Conservation (phyloP, 768 basidiomycete genomes). For the Artomyces pyxidatus region DNA sequence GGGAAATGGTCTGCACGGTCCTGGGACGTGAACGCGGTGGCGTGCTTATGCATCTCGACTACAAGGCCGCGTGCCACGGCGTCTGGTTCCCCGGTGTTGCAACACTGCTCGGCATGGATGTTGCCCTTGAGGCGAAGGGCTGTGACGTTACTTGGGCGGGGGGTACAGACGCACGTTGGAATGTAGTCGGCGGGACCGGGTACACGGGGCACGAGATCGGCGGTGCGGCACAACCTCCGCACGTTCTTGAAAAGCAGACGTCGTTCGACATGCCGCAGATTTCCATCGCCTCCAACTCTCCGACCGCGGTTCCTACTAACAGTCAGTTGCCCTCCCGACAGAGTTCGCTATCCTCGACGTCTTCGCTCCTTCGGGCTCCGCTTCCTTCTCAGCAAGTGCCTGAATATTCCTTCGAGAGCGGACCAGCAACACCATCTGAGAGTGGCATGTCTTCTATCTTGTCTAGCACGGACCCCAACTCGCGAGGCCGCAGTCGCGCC, state of each 20-base stretch:
- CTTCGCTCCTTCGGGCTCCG: conserved; percentile 69
- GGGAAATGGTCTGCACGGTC: conserved; percentile 56
- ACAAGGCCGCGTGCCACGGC: conserved; percentile 65
- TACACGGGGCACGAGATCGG: conserved; percentile 68
- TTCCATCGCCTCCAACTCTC: conserved; percentile 3
- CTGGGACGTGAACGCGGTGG: conserved; percentile 45
- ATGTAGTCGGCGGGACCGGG: conserved; percentile 51
- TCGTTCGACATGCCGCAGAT: conserved; percentile 33
- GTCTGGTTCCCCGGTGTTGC: conserved; percentile 82
- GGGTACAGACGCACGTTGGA: conserved; percentile 46
- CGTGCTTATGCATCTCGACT: conserved; percentile 56
- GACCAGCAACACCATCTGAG: conserved; percentile 40
- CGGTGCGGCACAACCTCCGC: conserved; percentile 22
- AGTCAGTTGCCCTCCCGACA: conserved; percentile 29
- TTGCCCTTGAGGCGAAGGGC: conserved; percentile 58
- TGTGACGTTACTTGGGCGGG: conserved; percentile 63
- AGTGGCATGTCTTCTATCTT: conserved; percentile 31
- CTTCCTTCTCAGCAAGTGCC: conserved; percentile 54
- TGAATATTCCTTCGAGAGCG: conserved; percentile 74
- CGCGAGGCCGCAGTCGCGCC: conserved; percentile 30
- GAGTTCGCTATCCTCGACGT: conserved; percentile 29
- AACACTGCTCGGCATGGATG: conserved; percentile 71
- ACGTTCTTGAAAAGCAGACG: conserved; percentile 5
- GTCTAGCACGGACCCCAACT: conserved; percentile 26
- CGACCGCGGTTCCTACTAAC: conserved; percentile 9